Conservation (phyloP, 1,139 yeast species). For the Zygosaccharomyces pseudobailii region DNA sequence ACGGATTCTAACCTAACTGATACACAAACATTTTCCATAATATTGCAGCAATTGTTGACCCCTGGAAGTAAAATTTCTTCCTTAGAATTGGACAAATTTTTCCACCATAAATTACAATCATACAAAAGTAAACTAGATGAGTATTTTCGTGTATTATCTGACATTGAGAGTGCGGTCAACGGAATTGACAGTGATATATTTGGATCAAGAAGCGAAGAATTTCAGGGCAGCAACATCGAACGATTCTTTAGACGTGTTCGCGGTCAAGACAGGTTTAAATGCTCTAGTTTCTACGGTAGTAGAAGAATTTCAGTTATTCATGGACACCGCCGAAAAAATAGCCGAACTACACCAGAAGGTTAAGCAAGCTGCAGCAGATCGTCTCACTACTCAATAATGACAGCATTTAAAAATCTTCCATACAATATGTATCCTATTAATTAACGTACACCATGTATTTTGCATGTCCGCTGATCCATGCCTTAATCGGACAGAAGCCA, state of each 20-base stretch:
- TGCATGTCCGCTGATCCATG: no score
- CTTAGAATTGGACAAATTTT: constrained; percentile 50
- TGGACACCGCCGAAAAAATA: constrained; percentile 85
- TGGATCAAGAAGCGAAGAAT: constrained; percentile 17
- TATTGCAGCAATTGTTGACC: constrained; percentile 60
- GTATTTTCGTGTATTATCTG: constrained; percentile 58
- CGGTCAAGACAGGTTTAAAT: constrained; percentile 28
- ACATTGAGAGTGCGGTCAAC: constrained; percentile 70
- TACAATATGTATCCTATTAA: not conserved
- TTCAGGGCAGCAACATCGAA: constrained; percentile 5
- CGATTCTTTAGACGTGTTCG: constrained; percentile 14
- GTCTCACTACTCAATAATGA: not conserved
- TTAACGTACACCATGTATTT: no score
- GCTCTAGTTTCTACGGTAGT: constrained; percentile 49
- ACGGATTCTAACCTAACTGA: constrained; percentile 48
- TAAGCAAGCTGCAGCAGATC: constrained; percentile 33
- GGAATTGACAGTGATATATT: constrained; percentile 53
- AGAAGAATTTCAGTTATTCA: constrained; percentile 78
- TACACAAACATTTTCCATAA: constrained; percentile 60
- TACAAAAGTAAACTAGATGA: constrained; percentile 58
- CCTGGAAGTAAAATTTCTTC: constrained; percentile 65
- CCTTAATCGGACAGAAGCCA: constrained; percentile 39
- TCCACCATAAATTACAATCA: constrained; percentile 46
- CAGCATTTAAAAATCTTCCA: not conserved
- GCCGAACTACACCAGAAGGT: constrained; percentile 85